Conservation (phyloP, 192 early-diverging fungal species). For the Coemansia sp. region DNA sequence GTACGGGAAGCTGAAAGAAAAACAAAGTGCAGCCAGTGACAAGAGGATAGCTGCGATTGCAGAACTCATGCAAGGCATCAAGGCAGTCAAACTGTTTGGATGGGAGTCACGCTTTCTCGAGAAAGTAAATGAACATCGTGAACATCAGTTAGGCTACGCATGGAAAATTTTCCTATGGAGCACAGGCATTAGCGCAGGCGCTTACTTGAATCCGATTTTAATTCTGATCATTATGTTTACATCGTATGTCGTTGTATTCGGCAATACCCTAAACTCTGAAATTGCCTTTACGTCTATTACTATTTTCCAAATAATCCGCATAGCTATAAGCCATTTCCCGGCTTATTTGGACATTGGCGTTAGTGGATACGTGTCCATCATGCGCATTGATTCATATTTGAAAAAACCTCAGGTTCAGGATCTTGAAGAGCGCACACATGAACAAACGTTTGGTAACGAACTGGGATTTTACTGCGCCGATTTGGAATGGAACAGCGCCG, state of each 20-base stretch:
- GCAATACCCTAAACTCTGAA: conserved; percentile 53
- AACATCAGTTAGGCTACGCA: conserved; percentile 57
- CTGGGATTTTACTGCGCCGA: conserved; percentile 15
- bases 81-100: conserved; percentile 83
- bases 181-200: conserved; percentile 47
- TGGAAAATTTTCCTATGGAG: conserved; percentile 46
- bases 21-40: conserved; percentile 47
- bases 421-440: conserved; percentile 2
- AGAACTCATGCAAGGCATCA: conserved; percentile 80
- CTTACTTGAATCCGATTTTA: not conserved
- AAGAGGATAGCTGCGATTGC: conserved; percentile 70
- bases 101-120: conserved; percentile 70
- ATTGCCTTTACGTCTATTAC: conserved; percentile 65
- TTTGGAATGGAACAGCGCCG: conserved; percentile 10
- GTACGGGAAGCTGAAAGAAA: conserved; percentile 34
- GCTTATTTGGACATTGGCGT: conserved; percentile 55
- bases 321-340: conserved; percentile 59
- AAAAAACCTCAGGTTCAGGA: conserved; percentile 10
- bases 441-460: too few species aligned
- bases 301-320: conserved; percentile 59
- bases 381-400: conserved; percentile 13
- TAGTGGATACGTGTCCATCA: conserved; percentile 18
- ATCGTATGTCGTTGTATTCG: conserved; percentile 57
- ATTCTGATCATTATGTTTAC: conserved; percentile 59
- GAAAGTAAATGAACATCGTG: conserved; percentile 59